Evolutionary conservation across 352 stramenopile genomes (phyloP).

Genomic region (Phytopythium sindhum): DNA sequence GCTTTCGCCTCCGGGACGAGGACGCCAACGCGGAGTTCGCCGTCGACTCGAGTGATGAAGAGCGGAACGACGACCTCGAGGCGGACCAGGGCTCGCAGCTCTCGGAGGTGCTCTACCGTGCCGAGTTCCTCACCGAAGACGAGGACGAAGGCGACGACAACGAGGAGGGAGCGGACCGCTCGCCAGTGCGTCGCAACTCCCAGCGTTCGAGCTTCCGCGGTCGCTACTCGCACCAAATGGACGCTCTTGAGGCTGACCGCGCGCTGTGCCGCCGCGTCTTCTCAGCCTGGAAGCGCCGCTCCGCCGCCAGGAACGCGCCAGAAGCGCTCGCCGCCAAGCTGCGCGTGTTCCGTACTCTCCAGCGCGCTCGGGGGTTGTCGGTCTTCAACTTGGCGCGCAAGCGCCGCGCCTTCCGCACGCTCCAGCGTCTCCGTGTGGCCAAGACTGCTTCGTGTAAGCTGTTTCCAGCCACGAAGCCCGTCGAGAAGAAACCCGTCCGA

Average conservation of each 20-base stretch:
- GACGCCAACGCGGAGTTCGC: slow-evolving; percentile 22
- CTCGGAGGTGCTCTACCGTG: slow-evolving; percentile 45
- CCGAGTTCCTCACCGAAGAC: slow-evolving; percentile 42
- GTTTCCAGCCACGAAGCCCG: neutral
- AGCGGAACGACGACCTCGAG: slow-evolving; percentile 25
- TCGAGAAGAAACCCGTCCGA: neutral
- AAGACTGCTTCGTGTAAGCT: slow-evolving; percentile 1
- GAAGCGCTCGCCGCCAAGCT: slow-evolving; percentile 29
- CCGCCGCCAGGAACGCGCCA: slow-evolving; percentile 11
- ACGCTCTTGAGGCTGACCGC: slow-evolving; percentile 1
- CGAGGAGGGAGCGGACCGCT: neutral
- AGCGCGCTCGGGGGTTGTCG: slow-evolving; percentile 28
- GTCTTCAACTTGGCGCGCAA: slow-evolving; percentile 31
- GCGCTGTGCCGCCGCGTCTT: slow-evolving; percentile 29
- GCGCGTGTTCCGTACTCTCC: slow-evolving; percentile 41
- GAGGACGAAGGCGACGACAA: neutral
- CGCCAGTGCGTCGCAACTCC: neutral
- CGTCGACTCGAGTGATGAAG: slow-evolving; percentile 10
- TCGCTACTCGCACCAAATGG: neutral
- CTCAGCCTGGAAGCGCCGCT: neutral
- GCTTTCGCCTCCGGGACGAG: slow-evolving; percentile 7
- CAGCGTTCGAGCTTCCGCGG: slow-evolving; percentile 1
- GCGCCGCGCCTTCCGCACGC: slow-evolving; percentile 34
- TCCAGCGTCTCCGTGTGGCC: slow-evolving; percentile 21
- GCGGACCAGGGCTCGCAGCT: slow-evolving; percentile 59